Evolutionary conservation across 2,329 filamentous ascomycete species (phyloP), one percentile per base, ranked within the genome.

Genomic region (Cryphonectria parasitica): DNA sequence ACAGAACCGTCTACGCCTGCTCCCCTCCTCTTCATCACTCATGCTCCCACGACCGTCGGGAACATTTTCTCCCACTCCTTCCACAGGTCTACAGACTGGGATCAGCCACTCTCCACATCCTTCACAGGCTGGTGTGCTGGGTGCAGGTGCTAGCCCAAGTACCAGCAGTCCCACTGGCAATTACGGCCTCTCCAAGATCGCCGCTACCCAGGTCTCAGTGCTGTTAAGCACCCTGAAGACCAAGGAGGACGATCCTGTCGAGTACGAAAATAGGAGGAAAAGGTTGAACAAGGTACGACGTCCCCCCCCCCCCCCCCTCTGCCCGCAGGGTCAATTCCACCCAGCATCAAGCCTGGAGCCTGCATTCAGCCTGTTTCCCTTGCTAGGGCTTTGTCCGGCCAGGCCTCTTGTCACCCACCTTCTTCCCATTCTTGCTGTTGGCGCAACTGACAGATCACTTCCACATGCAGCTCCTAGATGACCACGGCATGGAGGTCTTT

Each of bases 401-500:
- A 5, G 58, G 5, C 58, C 15, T 34, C 10, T 17, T 34, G 13
- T 19, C 19, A 11, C 31, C 58, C 54, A 11, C 45, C n/a, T 45
- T 22, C 10, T 56, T n/a, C n/a, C 31, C 6, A 19, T 15, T 3
- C 31, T 31, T 31, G 10, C 19, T 39, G 19, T 31, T 52, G 52
- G 41, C 66, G 25, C 19, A 34, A 41, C 56, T 68, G n/a, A 62
- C 56, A 13, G 31, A 71, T 43, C 52, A 39, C 56, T 25, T 36
- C 4, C 34, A 49, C 64, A 49, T 73, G n/a, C 74, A 97, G 93
- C 90, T 98, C 80, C 92, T 98, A 84, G 91, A 97, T 89, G 95
- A 95, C 78, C 91, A 97, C 94, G 95, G 95, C 79, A 99, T 99
- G 95, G 97, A 99, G 87, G 94, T 98, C 79, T 98, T 95, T 81